Evolutionary conservation across 371 early-diverging fungal genomes (phyloP).

Genomic region (Mucor plumbeus): DNA sequence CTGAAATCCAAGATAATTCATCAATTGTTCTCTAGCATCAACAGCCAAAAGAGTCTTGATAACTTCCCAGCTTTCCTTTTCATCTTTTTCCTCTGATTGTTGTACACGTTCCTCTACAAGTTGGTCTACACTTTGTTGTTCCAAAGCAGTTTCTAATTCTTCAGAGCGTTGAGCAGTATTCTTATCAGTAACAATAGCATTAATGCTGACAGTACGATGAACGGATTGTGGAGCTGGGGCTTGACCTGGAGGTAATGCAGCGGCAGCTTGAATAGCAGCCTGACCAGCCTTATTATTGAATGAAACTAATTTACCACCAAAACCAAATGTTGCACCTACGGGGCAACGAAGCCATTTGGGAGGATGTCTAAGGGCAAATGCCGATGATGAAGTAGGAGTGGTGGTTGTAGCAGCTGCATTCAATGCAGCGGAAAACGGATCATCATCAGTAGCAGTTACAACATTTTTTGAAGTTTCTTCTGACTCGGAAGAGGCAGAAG

Average conservation of each 20-base stretch:
- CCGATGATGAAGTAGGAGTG: background rate
- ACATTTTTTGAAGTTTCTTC: conserved; percentile 28
- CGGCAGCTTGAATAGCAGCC: conserved; percentile 48
- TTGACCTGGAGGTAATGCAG: conserved; percentile 53
- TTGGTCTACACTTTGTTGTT: conserved; percentile 60
- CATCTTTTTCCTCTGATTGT: conserved; percentile 55
- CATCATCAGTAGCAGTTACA: background rate
- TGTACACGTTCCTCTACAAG: conserved; percentile 63
- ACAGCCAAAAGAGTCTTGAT: conserved; percentile 80
- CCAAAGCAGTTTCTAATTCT: conserved; percentile 66
- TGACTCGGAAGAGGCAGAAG: conserved; percentile 46
- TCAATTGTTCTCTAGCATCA: conserved; percentile 81
- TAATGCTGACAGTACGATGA: conserved; percentile 50
- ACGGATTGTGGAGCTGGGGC: conserved; percentile 46
- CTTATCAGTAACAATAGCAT: conserved; percentile 67
- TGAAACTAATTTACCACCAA: conserved; percentile 85
- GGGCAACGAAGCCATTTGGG: conserved; percentile 91
- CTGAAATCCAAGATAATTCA: conserved; percentile 87
- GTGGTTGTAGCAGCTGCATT: conserved; percentile 21
- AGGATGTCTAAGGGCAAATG: conserved; percentile 65
- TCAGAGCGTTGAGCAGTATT: conserved; percentile 66
- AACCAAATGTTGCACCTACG: conserved; percentile 88
- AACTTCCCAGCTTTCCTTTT: conserved; percentile 84
- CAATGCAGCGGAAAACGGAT: conserved; percentile 27
- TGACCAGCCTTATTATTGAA: conserved; percentile 64